These are phyloP conservation scores for Aspergillus sp. DNA, from an alignment of 2,329 filamentous ascomycete genomes.

Conservation along the genomic window DNA sequence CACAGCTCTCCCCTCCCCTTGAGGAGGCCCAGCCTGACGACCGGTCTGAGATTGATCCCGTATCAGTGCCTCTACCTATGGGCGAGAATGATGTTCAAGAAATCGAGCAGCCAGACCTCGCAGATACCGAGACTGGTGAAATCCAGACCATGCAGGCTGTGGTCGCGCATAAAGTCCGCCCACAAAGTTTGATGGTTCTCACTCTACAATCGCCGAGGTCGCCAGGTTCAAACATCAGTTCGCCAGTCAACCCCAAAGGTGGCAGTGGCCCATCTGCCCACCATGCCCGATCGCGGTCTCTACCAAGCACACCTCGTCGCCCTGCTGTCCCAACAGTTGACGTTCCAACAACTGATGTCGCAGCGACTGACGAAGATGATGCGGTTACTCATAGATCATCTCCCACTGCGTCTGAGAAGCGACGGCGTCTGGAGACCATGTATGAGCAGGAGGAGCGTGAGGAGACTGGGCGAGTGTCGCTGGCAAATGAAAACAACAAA, in stretches of 20 bases:
- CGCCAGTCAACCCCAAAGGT: conserved; percentile 26
- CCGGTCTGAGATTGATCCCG: conserved; percentile 30
- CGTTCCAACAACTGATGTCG: background rate
- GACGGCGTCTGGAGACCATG: conserved; percentile 37
- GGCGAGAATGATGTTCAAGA: conserved; percentile 55
- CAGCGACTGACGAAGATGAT: conserved; percentile 12
- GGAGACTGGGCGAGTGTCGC: conserved; percentile 28
- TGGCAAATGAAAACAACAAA: background rate
- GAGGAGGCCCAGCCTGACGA: conserved; percentile 16
- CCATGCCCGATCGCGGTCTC: conserved; percentile 49
- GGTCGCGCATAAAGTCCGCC: conserved; percentile 43
- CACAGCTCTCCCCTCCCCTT: conserved; percentile 11
- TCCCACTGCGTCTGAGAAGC: conserved; percentile 28
- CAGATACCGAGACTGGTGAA: conserved; percentile 60
- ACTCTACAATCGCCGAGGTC: conserved; percentile 33
- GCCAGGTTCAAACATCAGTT: conserved; percentile 23
- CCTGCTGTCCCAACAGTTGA: conserved; percentile 12
- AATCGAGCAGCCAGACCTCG: conserved; percentile 75
- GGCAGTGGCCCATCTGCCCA: conserved; percentile 24
- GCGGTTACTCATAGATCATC: conserved; percentile 21
- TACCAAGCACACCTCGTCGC: conserved; percentile 44
- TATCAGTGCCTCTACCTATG: conserved; percentile 32
- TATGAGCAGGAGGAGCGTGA: conserved; percentile 34
- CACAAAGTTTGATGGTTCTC: conserved; percentile 45
- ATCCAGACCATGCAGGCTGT: conserved; percentile 37